Evolutionary conservation across 306 rosid genomes (phyloP).

Genomic region (Biancaea sappan): DNA sequence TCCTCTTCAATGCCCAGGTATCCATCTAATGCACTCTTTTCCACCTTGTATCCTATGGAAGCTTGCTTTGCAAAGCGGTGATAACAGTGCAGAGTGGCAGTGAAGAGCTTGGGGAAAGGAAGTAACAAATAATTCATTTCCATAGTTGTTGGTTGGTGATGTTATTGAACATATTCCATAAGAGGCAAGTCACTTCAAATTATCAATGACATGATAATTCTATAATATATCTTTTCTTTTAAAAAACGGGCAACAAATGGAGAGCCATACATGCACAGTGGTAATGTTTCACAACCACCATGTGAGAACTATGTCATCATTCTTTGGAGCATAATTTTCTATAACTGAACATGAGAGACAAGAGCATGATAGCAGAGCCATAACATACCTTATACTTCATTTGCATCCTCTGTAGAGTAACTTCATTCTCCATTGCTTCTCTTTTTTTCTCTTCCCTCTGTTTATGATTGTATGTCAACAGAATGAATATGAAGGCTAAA

Average conservation of each 20-base stretch:
- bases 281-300: not conserved
- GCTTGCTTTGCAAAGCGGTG: not conserved
- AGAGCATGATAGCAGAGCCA: not conserved
- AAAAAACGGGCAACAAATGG: not conserved
- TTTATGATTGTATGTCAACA: conserved; percentile 36
- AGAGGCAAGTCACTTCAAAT: not conserved
- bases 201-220: not conserved
- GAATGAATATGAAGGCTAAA: conserved; percentile 26
- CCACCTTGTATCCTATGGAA: no score
- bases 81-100: not conserved
- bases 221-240: not conserved
- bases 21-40: no score
- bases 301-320: not conserved
- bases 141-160: not conserved
- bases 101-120: not conserved
- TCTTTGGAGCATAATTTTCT: not conserved
- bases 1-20: no score
- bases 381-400: conserved; percentile 81
- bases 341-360: not conserved
- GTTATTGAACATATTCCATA: not conserved
- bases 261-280: not conserved
- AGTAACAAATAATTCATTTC: not conserved
- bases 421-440: conserved; percentile 86
- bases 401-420: conserved; percentile 83
- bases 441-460: conserved; percentile 95